phyloP scores from a whole-genome alignment of 208 protist species.

The Perkinsela sp. region DNA sequence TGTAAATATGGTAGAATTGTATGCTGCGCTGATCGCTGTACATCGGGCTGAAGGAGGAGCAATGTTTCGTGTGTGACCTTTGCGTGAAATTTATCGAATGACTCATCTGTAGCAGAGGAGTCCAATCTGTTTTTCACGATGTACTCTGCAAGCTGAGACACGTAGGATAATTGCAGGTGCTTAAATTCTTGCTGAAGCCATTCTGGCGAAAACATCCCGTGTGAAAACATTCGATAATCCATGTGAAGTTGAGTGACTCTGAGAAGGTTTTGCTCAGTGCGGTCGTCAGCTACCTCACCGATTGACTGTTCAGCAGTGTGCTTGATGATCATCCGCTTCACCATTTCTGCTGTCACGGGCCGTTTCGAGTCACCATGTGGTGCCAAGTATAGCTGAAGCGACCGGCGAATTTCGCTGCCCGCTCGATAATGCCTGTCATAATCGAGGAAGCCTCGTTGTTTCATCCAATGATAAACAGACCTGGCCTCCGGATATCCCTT shows the following conservation, averaged over 20 bases:
- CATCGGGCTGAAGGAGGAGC: not conserved
- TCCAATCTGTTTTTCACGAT: not conserved
- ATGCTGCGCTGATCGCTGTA: not conserved
- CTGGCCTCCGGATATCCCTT: not conserved
- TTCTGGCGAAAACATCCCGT: not conserved
- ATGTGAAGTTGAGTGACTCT: not conserved
- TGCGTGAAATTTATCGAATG: not conserved
- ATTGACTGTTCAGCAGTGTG: not conserved
- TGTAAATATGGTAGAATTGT: not conserved
- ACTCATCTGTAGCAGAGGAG: not conserved
- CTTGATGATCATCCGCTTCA: not conserved
- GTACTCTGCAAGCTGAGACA: not conserved
- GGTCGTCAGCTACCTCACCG: not conserved
- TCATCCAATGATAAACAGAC: not conserved
- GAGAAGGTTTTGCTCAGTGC: not conserved
- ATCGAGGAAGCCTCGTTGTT: not conserved
- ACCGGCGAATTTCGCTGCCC: not conserved
- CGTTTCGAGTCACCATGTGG: not conserved
- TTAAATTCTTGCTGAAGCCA: not conserved
- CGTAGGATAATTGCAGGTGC: not conserved
- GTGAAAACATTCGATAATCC: not conserved
- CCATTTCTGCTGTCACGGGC: not conserved
- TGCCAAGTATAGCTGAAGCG: not conserved
- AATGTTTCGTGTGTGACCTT: not conserved
- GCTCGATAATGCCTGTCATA: not conserved